Percentiles rank a stretch among this genome's conserved stretches.
Evolutionary conservation across 306 rosid genomes (phyloP).

Genomic region (Begonia peltatifolia): DNA sequence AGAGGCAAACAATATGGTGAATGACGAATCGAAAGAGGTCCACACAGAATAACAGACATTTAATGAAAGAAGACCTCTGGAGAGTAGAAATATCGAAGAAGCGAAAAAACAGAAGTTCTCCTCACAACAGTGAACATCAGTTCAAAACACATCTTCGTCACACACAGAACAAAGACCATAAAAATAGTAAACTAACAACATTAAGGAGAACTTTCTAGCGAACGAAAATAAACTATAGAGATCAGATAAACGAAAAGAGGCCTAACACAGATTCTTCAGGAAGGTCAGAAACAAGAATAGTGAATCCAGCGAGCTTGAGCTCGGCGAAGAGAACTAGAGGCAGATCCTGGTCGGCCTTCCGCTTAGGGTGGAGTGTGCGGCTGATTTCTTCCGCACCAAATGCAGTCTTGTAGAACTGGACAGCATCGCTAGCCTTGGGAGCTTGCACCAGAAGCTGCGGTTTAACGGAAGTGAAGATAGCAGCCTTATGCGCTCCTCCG

Average conservation of each 20-base stretch:
- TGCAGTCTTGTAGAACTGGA: constrained; percentile 56
- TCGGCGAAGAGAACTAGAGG: constrained; percentile 48
- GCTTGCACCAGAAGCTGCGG: constrained; percentile 46
- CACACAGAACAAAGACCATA: too few relatives aligned
- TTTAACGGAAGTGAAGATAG: constrained; percentile 28
- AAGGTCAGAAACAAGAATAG: constrained; percentile 34
- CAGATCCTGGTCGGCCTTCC: constrained; percentile 73
- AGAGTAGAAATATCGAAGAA: too few relatives aligned
- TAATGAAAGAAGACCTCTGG: too few relatives aligned
- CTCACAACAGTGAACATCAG: too few relatives aligned
- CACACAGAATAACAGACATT: too few relatives aligned
- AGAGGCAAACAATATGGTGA: too few relatives aligned
- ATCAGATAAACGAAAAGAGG: not conserved
- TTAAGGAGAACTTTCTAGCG: too few relatives aligned
- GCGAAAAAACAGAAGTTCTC: too few relatives aligned
- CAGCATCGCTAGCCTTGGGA: constrained; percentile 56
- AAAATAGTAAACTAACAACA: too few relatives aligned
- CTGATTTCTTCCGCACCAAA: constrained; percentile 61
- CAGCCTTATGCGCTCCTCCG: constrained; percentile 32
- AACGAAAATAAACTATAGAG: not conserved
- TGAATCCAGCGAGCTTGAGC: constrained; percentile 40
- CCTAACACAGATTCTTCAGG: constrained; percentile 29
- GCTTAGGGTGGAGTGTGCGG: constrained; percentile 46
- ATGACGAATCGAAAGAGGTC: too few relatives aligned
- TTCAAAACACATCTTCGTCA: too few relatives aligned